Evolutionary conservation across 2,329 filamentous ascomycete species (phyloP), one percentile per base, ranked within the genome.

Genomic region (Beauveria pseudobassiana): DNA sequence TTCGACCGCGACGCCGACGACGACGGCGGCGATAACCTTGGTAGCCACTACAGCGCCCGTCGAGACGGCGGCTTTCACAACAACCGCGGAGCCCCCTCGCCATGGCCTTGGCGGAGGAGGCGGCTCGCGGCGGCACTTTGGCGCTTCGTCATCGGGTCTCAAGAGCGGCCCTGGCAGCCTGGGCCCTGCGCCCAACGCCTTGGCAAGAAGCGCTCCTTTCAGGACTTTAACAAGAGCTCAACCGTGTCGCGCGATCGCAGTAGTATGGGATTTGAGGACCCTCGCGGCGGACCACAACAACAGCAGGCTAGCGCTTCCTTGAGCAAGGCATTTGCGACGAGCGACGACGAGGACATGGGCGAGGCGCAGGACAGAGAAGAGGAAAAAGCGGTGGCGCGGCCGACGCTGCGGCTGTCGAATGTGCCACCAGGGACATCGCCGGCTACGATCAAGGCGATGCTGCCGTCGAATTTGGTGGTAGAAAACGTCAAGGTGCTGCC

Each of bases 401-500:
- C 86, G 8, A 88, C 86, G 3, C 70, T 89, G 49, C 80, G 83
- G 20, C 75, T 89, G 52, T 77, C 82, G 9, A 86, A 82, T 59
- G 73, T 89, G 49, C 86, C 86, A 0, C 85, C 85, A 0, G 80
- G 77, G 30, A 86, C 79, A 26, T 87, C 82, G 38, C 84, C 80
- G 1, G 79, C 83, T 1, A 79, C 81, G 58, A 80, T 88, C 67
- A 87, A 83, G 70, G 79, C 82, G 1, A 70, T 88, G 57, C 76
- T 88, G 12, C 80, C 83, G 3, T 74, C 82, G 0, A 84, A 78
- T 22, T 70, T 96, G 58, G 81, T 74, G 0, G 85, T 93, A 5
- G 90, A 93, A 68, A 82, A 85, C 64, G 86, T 96, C 56, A 88
- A 88, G 69, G 85, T 95, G 34, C 74, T 89, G 30, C 82, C 86